Conservation (phyloP, 768 basidiomycete genomes). For the Sporobolomyces roseus region DNA sequence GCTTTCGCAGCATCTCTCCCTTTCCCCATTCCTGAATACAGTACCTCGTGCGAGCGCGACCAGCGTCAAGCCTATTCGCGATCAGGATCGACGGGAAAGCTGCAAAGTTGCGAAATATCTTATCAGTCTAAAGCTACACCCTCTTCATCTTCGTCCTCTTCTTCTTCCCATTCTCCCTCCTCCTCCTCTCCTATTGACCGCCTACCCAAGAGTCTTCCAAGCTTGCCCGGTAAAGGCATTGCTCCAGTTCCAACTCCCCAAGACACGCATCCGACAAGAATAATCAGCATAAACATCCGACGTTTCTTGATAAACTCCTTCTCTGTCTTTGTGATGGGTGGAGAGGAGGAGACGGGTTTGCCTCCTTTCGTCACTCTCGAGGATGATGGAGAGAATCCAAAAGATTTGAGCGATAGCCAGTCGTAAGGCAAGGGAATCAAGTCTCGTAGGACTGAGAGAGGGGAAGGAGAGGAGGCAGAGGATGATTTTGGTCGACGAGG, state of each 20-base stretch:
- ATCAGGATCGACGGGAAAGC: no score
- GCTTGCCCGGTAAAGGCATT: slow-evolving; percentile 27
- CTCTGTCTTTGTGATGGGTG: slow-evolving; percentile 7
- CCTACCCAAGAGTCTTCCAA: neutral
- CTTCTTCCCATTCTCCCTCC: slow-evolving; percentile 5
- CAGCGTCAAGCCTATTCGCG: no score
- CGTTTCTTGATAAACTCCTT: slow-evolving; percentile 14
- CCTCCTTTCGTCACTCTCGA: slow-evolving; percentile 3
- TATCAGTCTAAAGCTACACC: neutral
- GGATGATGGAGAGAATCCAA: neutral
- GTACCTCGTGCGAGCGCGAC: no score
- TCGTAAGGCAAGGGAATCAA: neutral
- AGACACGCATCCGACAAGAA: slow-evolving; percentile 12
- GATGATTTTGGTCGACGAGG: neutral
- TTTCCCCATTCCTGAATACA: no score
- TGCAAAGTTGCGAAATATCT: neutral
- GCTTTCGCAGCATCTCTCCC: no score
- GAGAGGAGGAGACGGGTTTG: neutral
- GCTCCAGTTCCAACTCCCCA: slow-evolving; percentile 38
- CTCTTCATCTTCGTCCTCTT: slow-evolving; percentile 12
- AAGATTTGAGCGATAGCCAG: neutral
- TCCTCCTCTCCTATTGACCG: neutral
- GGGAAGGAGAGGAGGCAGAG: neutral
- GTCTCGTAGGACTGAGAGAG: neutral
- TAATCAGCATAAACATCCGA: slow-evolving; percentile 16